Conservation (phyloP, 2,329 filamentous ascomycete genomes). For the Chrysoporthe puriensis region DNA sequence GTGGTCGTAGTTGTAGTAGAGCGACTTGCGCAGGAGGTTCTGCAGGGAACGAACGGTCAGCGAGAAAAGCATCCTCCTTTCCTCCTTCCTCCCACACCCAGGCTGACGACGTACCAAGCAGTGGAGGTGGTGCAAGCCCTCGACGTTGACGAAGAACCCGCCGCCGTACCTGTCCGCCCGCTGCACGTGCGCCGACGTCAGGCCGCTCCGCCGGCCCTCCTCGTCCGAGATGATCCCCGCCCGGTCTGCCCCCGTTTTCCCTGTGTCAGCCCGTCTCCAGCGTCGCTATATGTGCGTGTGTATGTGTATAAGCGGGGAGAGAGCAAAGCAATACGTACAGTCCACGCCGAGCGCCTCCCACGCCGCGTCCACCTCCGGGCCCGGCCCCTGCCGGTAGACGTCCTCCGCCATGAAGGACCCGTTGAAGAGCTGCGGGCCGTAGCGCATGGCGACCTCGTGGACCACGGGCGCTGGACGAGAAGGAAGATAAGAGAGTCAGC, state of each 20-base stretch:
- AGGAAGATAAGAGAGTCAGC: background rate
- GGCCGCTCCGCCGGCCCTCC: constrained; percentile 53
- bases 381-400: constrained; percentile 53
- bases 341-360: constrained; percentile 52
- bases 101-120: constrained; percentile 51
- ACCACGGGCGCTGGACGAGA: constrained; percentile 40
- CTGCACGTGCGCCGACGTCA: constrained; percentile 59
- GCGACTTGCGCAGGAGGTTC: constrained; percentile 61
- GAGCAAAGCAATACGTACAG: constrained; percentile 42
- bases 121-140: constrained; percentile 60
- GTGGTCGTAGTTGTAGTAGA: constrained; percentile 63
- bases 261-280: no score
- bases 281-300: fast-evolving
- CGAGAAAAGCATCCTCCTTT: no score
- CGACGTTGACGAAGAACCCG: constrained; percentile 61
- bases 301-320: background rate
- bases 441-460: constrained; percentile 40
- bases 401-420: constrained; percentile 60
- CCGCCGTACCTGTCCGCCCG: constrained; percentile 59
- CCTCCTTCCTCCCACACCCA: no score
- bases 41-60: constrained; percentile 24
- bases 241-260: constrained; percentile 41
- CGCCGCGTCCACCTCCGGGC: constrained; percentile 59
- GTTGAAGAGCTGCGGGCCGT: constrained; percentile 51
- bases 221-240: constrained; percentile 52